Base-by-base conservation (phyloP, 768 basidiomycete species). In the Galerina marginata region DNA sequence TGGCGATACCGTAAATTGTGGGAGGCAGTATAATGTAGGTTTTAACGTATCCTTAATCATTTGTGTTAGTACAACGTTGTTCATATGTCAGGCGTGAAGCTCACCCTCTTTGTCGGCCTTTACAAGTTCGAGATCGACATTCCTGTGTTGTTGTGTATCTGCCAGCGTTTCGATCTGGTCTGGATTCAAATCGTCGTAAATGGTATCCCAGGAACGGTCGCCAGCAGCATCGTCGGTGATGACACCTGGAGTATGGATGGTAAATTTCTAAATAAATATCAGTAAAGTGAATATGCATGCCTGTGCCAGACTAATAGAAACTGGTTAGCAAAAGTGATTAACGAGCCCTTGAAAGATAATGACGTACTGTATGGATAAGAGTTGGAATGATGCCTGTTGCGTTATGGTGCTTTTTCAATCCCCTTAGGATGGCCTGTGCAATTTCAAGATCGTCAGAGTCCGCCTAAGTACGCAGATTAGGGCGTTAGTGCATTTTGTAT, bases 341-440 rank as follows among this genome's bases (percentile, higher is more conserved):
- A 48, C 3, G 16, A 46, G 29, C 29, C 20, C 29, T 33, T 33
- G 15, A 44, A 12, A 16, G 49, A 12, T 44, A 20, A 29, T 23
- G 3, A 71, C 86, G 64, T 63, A 86, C 88, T 0, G 86, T 88
- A 62, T 90, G 85, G 16, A 90, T 87, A 10, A 85, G 75, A 60
- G 79, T 75, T 4, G 87, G 80, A 2, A 70, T 66, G 2, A 68
- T 75, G 1, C 81, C 80, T 0, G 80, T 81, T 36, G 63, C 65
- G 42, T 78, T 74, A 50, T 78, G 71, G 25, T 77, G 70, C 62
- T 75, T 81, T 71, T 81, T 83, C 65, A 84, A 56, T 1, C 89
- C 88, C n/a, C 70, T 74, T 56, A 90, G 68, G 11, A 81, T 80
- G 1, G 83, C 81, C 38, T 78, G 64, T 0, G 75, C 77, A 0